These are phyloP conservation scores for Microsporum ferrugineum DNA, from an alignment of 2,329 filamentous ascomycete species.

Conservation along the genomic window DNA sequence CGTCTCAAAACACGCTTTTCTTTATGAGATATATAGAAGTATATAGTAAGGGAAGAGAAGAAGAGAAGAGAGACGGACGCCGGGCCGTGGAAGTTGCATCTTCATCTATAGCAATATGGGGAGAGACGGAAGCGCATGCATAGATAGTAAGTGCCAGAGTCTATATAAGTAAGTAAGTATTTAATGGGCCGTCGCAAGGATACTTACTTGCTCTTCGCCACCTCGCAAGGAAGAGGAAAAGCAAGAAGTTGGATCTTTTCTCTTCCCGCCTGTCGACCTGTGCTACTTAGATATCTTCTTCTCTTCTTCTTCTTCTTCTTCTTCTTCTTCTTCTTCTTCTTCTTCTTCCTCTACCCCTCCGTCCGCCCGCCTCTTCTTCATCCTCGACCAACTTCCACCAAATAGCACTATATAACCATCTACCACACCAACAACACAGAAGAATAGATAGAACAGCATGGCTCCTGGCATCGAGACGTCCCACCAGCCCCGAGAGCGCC, in stretches of 20 bases:
- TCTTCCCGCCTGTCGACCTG: not conserved
- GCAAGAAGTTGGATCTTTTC: not conserved
- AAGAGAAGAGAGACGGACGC: not conserved
- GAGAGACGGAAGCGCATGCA: not conserved
- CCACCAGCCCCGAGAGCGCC: constrained; percentile 55
- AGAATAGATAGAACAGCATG: not conserved
- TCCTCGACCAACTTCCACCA: not conserved
- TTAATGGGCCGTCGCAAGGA: not conserved
- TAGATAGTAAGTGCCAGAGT: too few relatives aligned
- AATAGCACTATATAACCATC: not conserved
- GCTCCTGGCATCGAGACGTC: not conserved
- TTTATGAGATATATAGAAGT: not conserved
- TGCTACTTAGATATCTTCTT: not conserved
- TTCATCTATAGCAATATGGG: not conserved
- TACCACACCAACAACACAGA: not conserved
- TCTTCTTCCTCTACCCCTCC: not conserved
- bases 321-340: not conserved
- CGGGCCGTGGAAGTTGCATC: not conserved
- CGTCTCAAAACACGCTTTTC: not conserved
- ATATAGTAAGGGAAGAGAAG: too few relatives aligned
- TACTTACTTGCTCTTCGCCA: not conserved
- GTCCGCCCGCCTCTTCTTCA: not conserved
- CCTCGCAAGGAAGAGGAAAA: not conserved
- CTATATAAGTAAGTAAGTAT: too few relatives aligned
- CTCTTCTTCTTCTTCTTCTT: not conserved